A percentile compares a stretch with the other conserved stretches of the same genome.
phyloP scores from a whole-genome alignment of 129 eudicot species.

The Calendula officinalis region DNA sequence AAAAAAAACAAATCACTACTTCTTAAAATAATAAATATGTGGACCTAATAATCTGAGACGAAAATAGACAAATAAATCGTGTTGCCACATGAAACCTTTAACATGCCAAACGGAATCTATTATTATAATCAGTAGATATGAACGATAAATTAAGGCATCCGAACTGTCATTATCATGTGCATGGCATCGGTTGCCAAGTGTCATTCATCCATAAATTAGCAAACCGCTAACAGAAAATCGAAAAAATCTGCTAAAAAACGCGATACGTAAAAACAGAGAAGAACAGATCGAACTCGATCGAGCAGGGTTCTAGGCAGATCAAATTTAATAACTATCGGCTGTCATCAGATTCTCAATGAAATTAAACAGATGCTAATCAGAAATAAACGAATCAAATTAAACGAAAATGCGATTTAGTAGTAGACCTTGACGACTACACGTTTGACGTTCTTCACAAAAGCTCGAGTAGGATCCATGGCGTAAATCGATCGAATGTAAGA shows the following conservation, averaged over 20 bases:
- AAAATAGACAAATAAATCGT: constrained; percentile 9
- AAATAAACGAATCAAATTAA: neutral
- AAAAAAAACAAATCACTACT: neutral
- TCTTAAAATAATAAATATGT: constrained; percentile 8
- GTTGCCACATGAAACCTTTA: constrained; percentile 28
- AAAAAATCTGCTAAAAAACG: constrained; percentile 2
- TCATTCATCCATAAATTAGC: constrained; percentile 24
- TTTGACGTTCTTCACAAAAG: constrained; percentile 66
- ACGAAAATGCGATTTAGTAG: neutral
- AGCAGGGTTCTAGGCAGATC: constrained; percentile 31
- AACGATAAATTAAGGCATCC: neutral
- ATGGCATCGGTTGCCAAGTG: constrained; percentile 34
- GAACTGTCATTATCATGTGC: constrained; percentile 36
- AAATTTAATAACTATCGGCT: neutral
- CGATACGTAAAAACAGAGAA: constrained; percentile 34
- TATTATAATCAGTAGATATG: constrained; percentile 7
- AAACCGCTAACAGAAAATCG: neutral
- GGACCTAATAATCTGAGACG: constrained; percentile 25
- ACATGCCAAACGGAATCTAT: constrained; percentile 14
- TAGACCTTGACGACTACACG: constrained; percentile 81
- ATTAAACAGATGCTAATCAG: neutral
- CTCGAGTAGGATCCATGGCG: constrained; percentile 74
- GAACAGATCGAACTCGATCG: constrained; percentile 24
- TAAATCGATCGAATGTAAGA: constrained; percentile 12
- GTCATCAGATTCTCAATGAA: neutral